phyloP scores from a whole-genome alignment of 2,329 filamentous ascomycete species.

The Fusarium coffeatum region DNA sequence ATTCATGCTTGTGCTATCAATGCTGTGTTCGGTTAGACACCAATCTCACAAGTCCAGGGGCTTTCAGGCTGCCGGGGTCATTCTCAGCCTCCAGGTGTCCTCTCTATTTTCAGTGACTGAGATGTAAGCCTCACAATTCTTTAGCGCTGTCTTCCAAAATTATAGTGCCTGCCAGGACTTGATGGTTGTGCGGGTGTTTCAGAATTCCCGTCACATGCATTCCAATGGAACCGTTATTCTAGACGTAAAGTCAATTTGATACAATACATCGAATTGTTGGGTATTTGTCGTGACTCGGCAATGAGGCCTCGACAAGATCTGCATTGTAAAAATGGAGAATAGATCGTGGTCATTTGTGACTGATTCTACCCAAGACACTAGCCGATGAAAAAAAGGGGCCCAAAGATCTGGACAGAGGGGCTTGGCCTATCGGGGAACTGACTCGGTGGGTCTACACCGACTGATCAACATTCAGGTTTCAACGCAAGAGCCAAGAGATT shows the following conservation, averaged over 20 bases:
- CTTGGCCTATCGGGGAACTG: not conserved
- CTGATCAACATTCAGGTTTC: not conserved
- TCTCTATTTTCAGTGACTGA: not conserved
- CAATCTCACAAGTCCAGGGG: slow-evolving; percentile 8
- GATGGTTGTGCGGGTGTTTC: not conserved
- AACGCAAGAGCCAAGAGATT: not conserved
- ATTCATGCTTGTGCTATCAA: not conserved
- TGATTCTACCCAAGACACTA: not conserved
- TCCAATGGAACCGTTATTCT: not conserved
- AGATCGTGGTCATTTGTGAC: not conserved
- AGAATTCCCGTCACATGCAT: not conserved
- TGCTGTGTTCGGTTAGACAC: not conserved
- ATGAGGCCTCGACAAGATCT: not conserved
- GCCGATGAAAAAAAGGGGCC: not conserved
- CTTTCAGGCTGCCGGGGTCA: not conserved
- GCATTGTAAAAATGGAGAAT: not conserved
- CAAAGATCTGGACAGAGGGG: not conserved
- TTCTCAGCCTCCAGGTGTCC: not conserved
- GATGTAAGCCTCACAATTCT: not conserved
- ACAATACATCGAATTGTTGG: not conserved
- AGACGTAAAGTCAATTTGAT: not conserved
- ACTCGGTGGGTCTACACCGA: not conserved
- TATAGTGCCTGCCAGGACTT: not conserved
- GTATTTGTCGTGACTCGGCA: too few relatives aligned
- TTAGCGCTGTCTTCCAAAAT: not conserved